A percentile compares a stretch with the other conserved stretches of the same genome.
Evolutionary conservation across 768 basidiomycete species (phyloP).

Genomic region (Cystofilobasidium macerans): DNA sequence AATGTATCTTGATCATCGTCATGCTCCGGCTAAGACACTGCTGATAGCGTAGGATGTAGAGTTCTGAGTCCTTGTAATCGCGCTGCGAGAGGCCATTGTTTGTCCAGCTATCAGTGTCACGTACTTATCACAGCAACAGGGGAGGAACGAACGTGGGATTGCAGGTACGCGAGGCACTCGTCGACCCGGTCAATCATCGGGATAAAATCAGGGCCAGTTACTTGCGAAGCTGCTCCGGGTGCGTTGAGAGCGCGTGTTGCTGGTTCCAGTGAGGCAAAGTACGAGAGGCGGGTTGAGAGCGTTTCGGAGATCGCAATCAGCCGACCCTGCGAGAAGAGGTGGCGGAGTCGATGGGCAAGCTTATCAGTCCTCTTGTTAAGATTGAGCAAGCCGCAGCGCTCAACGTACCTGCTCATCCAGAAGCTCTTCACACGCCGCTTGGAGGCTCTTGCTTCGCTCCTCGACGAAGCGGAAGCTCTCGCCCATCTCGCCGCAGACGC

Average conservation of each 20-base stretch:
- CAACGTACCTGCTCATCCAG: conserved; percentile 72
- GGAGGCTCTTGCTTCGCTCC: conserved; percentile 78
- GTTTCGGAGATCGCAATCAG: conserved; percentile 70
- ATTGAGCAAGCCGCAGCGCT: not conserved
- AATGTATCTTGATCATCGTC: conserved; percentile 97
- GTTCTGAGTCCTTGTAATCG: conserved; percentile 80
- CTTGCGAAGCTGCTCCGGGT: conserved; percentile 72
- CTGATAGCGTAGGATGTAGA: conserved; percentile 92
- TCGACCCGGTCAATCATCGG: conserved; percentile 95
- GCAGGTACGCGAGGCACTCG: conserved; percentile 82
- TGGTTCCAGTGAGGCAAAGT: conserved; percentile 87
- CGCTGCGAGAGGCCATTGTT: conserved; percentile 46
- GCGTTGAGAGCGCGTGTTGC: conserved; percentile 89
- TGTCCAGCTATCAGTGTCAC: not conserved
- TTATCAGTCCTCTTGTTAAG: not conserved
- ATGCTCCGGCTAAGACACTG: conserved; percentile 97
- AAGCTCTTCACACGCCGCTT: conserved; percentile 80
- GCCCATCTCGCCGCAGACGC: conserved; percentile 66
- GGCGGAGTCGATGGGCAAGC: not conserved
- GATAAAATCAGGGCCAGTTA: conserved; percentile 79
- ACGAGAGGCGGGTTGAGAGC: conserved; percentile 68
- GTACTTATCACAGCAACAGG: not conserved
- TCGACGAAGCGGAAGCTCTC: conserved; percentile 79
- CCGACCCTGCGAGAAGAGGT: conserved; percentile 48
- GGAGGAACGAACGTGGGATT: conserved; percentile 57